These are phyloP conservation scores for Neckera pumila DNA, from an alignment of 225 moss, liverwort and hornwort species.

Conservation along the genomic window DNA sequence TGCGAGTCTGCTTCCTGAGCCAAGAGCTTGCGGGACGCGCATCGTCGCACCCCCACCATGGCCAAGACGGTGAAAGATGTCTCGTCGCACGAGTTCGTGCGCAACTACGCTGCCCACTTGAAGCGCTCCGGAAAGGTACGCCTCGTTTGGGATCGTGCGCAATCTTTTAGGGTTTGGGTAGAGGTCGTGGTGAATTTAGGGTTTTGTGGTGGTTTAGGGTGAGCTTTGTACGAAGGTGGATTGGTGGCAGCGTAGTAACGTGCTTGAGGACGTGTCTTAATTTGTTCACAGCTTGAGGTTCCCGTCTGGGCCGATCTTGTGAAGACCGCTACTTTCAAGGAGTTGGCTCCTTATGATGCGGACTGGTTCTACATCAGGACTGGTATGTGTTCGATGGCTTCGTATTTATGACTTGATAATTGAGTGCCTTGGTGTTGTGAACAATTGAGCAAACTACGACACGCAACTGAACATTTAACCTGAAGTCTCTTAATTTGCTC, in stretches of 20 bases:
- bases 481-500: neutral
- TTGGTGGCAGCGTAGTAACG: neutral
- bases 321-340: slow-evolving; percentile 82
- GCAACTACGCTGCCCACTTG: slow-evolving; percentile 57
- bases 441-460: neutral
- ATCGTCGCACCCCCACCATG: slow-evolving; percentile 14
- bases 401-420: neutral
- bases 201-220: neutral
- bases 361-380: slow-evolving; percentile 80
- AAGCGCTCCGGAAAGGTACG: slow-evolving; percentile 72
- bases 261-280: neutral
- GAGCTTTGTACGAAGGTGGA: neutral
- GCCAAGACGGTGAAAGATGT: slow-evolving; percentile 81
- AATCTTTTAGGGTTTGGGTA: slow-evolving; percentile 5
- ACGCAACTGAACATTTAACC: neutral
- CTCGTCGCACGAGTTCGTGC: slow-evolving; percentile 69
- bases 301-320: slow-evolving; percentile 72
- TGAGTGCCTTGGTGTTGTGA: neutral
- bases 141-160: neutral
- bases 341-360: slow-evolving; percentile 67
- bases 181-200: neutral
- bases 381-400: slow-evolving; percentile 2
- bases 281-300: slow-evolving; percentile 45
- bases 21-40: neutral
- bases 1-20: neutral